phyloP scores from a whole-genome alignment of 2,329 filamentous ascomycete genomes.

The Epichloe baconii region DNA sequence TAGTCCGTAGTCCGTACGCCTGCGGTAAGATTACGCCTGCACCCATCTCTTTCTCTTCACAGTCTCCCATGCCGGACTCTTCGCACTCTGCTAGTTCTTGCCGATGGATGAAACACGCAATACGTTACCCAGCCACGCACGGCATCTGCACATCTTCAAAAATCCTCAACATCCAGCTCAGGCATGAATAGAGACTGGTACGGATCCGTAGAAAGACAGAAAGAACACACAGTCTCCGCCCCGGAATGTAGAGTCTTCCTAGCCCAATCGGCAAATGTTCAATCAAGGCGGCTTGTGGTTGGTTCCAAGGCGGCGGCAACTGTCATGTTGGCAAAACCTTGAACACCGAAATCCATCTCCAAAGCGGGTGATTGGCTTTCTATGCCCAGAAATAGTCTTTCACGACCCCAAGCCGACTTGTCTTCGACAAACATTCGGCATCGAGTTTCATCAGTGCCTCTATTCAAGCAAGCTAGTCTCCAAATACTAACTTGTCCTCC shows the following conservation, averaged over 20 bases:
- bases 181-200: not conserved
- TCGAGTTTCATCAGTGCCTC: too few species aligned
- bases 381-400: not conserved
- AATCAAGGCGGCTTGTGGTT: not conserved
- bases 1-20: too few species aligned
- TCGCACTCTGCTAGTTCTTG: too few species aligned
- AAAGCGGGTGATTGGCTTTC: not conserved
- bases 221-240: not conserved
- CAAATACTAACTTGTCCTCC: too few species aligned
- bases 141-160: not conserved
- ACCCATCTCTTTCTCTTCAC: too few species aligned
- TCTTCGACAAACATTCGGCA: not conserved
- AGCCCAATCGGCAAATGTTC: not conserved
- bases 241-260: not conserved
- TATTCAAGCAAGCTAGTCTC: too few species aligned
- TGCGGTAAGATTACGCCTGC: too few species aligned
- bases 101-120: not conserved
- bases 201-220: not conserved
- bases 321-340: not conserved
- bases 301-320: not conserved
- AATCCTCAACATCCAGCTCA: not conserved
- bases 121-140: not conserved
- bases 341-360: not conserved
- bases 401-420: constrained; percentile 12
- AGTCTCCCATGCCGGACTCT: too few species aligned